Percentiles rank a stretch among this genome's conserved stretches.
phyloP scores from a whole-genome alignment of 106 monocot species.

The Hemerocallis citrina region DNA sequence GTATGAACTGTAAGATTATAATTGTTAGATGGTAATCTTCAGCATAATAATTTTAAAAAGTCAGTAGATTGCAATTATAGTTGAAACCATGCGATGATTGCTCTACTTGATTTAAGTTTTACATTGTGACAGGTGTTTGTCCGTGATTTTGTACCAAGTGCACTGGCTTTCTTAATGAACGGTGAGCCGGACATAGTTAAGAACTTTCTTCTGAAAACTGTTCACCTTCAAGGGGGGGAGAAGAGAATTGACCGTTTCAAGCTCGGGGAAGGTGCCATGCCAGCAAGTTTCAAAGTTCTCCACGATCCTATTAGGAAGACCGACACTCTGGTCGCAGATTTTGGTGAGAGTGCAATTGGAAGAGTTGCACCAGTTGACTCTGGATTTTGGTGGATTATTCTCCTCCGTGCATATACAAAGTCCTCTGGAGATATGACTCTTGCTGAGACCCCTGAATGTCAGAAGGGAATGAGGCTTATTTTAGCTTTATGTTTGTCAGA shows the following conservation, averaged over 20 bases:
- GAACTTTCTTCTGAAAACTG: constrained; percentile 39
- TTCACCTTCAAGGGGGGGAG: constrained; percentile 43
- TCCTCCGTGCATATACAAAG: constrained; percentile 47
- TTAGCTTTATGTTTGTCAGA: constrained; percentile 41
- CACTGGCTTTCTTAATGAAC: constrained; percentile 40
- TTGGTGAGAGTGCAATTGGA: constrained; percentile 50
- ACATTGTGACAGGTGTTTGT: constrained; percentile 31
- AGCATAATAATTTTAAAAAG: too few relatives aligned
- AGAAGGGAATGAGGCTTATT: constrained; percentile 53
- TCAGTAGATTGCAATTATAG: too few relatives aligned
- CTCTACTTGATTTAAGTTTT: background rate
- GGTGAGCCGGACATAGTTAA: constrained; percentile 43
- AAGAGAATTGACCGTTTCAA: constrained; percentile 37
- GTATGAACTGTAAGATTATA: too few relatives aligned
- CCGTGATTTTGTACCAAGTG: constrained; percentile 46
- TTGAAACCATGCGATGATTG: too few relatives aligned
- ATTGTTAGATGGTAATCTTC: too few relatives aligned
- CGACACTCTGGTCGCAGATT: constrained; percentile 34
- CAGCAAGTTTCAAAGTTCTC: constrained; percentile 42
- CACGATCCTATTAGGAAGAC: constrained; percentile 25
- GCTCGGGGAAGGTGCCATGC: constrained; percentile 41
- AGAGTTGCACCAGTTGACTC: constrained; percentile 46
- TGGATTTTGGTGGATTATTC: constrained; percentile 56
- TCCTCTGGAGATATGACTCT: constrained; percentile 41
- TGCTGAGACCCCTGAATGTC: constrained; percentile 34